phyloP scores from a whole-genome alignment of 1,284 basidiomycete species.

The Meira nashicola region DNA sequence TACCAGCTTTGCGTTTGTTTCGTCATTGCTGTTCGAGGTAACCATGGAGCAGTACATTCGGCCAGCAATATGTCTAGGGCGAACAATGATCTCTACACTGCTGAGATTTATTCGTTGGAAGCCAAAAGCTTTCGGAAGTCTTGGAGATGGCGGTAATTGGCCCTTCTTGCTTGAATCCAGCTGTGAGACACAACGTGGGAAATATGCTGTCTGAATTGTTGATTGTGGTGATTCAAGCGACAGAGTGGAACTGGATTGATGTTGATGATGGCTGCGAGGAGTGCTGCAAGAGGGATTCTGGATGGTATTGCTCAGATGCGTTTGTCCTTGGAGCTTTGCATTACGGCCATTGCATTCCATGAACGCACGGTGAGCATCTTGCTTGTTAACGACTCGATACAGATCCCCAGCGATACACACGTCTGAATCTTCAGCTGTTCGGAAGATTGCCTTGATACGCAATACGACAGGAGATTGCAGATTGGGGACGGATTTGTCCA shows the following conservation, averaged over 20 bases:
- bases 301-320: too few species aligned
- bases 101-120: constrained; percentile 5
- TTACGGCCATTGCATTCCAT: too few species aligned
- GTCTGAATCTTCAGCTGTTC: not conserved
- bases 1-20: not conserved
- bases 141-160: constrained; percentile 3
- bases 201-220: too few species aligned
- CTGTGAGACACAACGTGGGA: not conserved
- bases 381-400: constrained; percentile 1
- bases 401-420: constrained; percentile 11
- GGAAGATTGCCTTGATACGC: constrained; percentile 15
- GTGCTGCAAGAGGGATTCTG: too few species aligned
- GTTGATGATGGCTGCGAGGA: too few species aligned
- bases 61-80: constrained; percentile 6
- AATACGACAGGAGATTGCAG: not conserved
- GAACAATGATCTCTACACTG: constrained; percentile 5
- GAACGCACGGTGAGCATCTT: not conserved
- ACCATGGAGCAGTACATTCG: constrained; percentile 4
- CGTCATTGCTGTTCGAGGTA: not conserved
- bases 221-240: too few species aligned
- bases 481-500: not conserved
- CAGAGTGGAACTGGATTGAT: too few species aligned
- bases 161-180: too few species aligned
- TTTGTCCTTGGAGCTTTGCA: too few species aligned
- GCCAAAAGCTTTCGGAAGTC: constrained; percentile 2